Percentiles rank a stretch among this genome's conserved stretches.
Evolutionary conservation across 768 basidiomycete species (phyloP).

Genomic region (Nevesoporus exiguus): DNA sequence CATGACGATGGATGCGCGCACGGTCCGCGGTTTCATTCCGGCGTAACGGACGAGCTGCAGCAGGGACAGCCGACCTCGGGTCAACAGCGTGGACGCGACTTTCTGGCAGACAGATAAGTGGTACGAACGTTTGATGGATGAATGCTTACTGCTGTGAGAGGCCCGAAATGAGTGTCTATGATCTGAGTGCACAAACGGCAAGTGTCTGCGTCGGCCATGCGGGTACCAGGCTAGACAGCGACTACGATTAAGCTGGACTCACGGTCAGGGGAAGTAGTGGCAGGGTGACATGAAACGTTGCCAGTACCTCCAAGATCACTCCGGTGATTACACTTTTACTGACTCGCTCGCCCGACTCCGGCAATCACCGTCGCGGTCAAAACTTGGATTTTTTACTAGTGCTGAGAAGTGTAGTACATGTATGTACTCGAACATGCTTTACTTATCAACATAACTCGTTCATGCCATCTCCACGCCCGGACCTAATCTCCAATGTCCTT

Average conservation of each 20-base stretch:
- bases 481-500: conserved; percentile 4
- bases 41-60: conserved; percentile 67
- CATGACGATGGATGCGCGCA: conserved; percentile 68
- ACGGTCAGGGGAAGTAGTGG: neutral
- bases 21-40: conserved; percentile 59
- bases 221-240: neutral
- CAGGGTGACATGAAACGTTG: conserved; percentile 12
- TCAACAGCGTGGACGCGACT: conserved; percentile 70
- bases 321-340: neutral
- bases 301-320: neutral
- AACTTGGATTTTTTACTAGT: neutral
- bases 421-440: conserved; percentile 12
- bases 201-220: conserved; percentile 65
- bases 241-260: neutral
- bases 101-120: conserved; percentile 43
- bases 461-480: neutral
- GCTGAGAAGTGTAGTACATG: neutral
- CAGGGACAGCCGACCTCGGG: conserved; percentile 77
- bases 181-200: conserved; percentile 60
- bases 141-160: conserved; percentile 56
- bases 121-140: neutral
- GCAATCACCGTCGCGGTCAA: neutral
- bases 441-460: conserved; percentile 1
- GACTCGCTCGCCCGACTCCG: neutral
- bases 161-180: conserved; percentile 62